Evolutionary conservation across 2,329 filamentous ascomycete genomes (phyloP).

Genomic region (Cladosporium colombiae): DNA sequence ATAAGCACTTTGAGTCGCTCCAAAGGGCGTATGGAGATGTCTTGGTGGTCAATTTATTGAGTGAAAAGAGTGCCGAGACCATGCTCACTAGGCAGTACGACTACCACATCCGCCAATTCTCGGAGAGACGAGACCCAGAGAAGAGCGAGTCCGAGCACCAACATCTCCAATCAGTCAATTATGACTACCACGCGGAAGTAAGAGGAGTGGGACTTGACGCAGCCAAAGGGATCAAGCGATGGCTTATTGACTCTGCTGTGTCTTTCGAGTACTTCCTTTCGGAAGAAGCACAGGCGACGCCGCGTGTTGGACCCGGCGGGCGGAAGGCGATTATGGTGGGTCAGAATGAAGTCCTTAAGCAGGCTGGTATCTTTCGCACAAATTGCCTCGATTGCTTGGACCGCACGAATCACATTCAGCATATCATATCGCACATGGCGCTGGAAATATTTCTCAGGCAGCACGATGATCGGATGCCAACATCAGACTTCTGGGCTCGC

Average conservation of each 20-base stretch:
- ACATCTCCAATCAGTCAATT: slow-evolving; percentile 79
- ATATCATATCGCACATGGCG: slow-evolving; percentile 91
- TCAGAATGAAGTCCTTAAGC: slow-evolving; percentile 66
- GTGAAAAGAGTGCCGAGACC: slow-evolving; percentile 81
- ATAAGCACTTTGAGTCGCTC: slow-evolving; percentile 90
- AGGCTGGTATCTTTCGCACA: slow-evolving; percentile 92
- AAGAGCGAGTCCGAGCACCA: slow-evolving; percentile 62
- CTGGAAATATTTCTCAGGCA: slow-evolving; percentile 81
- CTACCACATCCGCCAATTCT: slow-evolving; percentile 72
- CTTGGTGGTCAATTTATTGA: slow-evolving; percentile 92
- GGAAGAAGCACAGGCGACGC: slow-evolving; percentile 64
- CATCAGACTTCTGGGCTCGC: slow-evolving; percentile 83
- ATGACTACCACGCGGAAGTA: slow-evolving; percentile 95
- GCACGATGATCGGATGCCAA: slow-evolving; percentile 62
- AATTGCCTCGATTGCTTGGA: slow-evolving; percentile 97
- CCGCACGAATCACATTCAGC: slow-evolving; percentile 93
- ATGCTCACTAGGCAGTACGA: slow-evolving; percentile 81
- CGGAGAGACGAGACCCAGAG: slow-evolving; percentile 52
- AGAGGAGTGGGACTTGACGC: slow-evolving; percentile 88
- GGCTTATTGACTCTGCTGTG: slow-evolving; percentile 77
- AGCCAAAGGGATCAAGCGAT: slow-evolving; percentile 77
- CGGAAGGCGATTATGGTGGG: slow-evolving; percentile 30
- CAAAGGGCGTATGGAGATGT: slow-evolving; percentile 85
- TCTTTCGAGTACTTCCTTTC: slow-evolving; percentile 91
- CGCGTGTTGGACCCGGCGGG: slow-evolving; percentile 42